Evolutionary conservation across 371 early-diverging fungal species (phyloP).

Genomic region (Mortierella sp.): DNA sequence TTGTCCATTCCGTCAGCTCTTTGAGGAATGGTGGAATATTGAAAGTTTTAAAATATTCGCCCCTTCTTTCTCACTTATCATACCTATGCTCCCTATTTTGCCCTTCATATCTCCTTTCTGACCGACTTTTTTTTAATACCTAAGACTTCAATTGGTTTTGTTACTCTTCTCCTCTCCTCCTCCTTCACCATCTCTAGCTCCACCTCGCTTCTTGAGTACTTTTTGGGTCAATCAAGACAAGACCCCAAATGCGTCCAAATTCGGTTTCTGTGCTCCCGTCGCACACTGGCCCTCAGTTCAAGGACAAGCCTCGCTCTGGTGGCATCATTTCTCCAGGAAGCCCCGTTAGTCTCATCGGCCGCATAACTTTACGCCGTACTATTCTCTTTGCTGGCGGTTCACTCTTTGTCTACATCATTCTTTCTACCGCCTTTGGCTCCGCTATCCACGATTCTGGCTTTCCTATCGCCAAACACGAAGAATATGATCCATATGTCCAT

Average conservation of each 20-base stretch:
- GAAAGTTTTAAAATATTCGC: neutral
- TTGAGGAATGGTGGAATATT: neutral
- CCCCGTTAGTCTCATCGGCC: conserved; percentile 21
- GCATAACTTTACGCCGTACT: conserved; percentile 32
- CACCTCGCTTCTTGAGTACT: neutral
- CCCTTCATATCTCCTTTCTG: neutral
- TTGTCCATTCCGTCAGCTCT: neutral
- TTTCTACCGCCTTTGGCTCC: conserved; percentile 28
- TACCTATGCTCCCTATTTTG: neutral
- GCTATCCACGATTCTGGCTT: neutral
- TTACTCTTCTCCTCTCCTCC: too few relatives aligned
- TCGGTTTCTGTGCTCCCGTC: conserved; percentile 39
- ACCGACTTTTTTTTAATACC: neutral
- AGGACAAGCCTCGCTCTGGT: conserved; percentile 37
- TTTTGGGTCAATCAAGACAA: neutral
- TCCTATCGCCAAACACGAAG: conserved; percentile 24
- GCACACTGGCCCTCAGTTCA: conserved; percentile 42
- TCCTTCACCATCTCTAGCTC: too few relatives aligned
- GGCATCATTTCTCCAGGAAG: conserved; percentile 1
- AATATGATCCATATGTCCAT: conserved; percentile 32
- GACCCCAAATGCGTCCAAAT: conserved; percentile 18
- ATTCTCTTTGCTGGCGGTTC: conserved; percentile 35
- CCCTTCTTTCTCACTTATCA: neutral
- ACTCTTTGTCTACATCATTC: conserved; percentile 52
- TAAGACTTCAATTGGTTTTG: neutral